Base-by-base conservation (phyloP, 2,329 filamentous ascomycete species). In the Pseudogymnoascus sp. region DNA sequence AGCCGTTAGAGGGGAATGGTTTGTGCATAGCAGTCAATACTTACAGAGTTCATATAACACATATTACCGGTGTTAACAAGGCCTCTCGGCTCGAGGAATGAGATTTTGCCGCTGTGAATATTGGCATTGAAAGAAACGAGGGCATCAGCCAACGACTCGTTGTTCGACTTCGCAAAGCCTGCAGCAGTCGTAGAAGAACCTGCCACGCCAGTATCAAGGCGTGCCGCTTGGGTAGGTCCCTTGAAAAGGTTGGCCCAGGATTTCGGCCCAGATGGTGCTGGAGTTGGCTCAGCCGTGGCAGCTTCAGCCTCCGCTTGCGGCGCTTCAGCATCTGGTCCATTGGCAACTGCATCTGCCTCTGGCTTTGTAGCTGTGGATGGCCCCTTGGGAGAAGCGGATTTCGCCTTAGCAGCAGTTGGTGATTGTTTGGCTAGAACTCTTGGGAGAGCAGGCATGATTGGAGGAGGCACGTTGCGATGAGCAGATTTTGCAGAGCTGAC, bases 1-100 rank as follows among this genome's bases (percentile, higher is more conserved):
- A 6, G 6, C 38, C 31, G 69, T 82, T 71, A 82, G 76, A 64
- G 62, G 10, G 21, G 21, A 7, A 59, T 31, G 33, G 61, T 40
- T 25, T 59, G 14, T 14, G 14, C 21, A 56, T 16, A 33, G 23
- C 16, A 60, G 10, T 59, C 7, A 33, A 14, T n/a, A 78, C 90
- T 78, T 82, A 96, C 93, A 67, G 94, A 97, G 79, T 97, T 99
- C 94, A 99, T 97, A 77, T 99, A 99, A 77, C 94, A 99, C 90
- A 97, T 95, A 73, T 99, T 97, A 60, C 94, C 94, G 42, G 93
- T 95, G 77, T 99, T 99, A 69, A 96, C 90, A 72, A 99, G 83
- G 59, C 94, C 94, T 68, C 93, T 85, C 60, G 94, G 94, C 76
- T 97, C 91, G 60, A 99, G 82, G 72, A 97, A 97, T 16, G 89